A percentile compares a stretch with the other conserved stretches of the same genome.
These are phyloP conservation scores for Botrytis tulipae DNA, from an alignment of 2,329 filamentous ascomycete species.

Conservation along the genomic window DNA sequence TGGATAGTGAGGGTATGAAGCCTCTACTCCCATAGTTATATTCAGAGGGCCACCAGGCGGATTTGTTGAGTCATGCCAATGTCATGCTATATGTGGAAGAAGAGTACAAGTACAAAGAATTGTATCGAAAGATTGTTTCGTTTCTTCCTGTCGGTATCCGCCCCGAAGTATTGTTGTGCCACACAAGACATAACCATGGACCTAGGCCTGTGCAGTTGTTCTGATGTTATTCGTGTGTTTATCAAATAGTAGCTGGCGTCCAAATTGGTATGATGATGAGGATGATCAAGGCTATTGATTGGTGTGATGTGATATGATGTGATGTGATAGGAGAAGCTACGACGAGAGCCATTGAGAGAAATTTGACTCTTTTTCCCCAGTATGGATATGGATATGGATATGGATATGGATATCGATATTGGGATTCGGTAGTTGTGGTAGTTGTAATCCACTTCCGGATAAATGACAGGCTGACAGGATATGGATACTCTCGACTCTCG, in stretches of 20 bases:
- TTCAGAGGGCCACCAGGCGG: too few relatives aligned
- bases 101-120: background rate
- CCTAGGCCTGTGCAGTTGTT: background rate
- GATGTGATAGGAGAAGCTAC: background rate
- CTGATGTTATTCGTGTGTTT: background rate
- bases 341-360: background rate
- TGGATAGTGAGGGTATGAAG: background rate
- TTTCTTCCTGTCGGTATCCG: background rate
- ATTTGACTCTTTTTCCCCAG: background rate
- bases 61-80: background rate
- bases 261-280: background rate
- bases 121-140: background rate
- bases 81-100: background rate
- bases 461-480: background rate
- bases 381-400: background rate
- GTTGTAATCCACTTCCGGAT: background rate
- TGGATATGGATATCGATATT: background rate
- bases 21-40: background rate
- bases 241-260: background rate
- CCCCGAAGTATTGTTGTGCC: background rate
- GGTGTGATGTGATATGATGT: background rate
- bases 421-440: background rate
- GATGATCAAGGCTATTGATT: background rate
- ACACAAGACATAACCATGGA: background rate
- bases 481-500: background rate